Base-by-base conservation (phyloP, 371 early-diverging fungal species). In the Synchytrium microbalum region DNA sequence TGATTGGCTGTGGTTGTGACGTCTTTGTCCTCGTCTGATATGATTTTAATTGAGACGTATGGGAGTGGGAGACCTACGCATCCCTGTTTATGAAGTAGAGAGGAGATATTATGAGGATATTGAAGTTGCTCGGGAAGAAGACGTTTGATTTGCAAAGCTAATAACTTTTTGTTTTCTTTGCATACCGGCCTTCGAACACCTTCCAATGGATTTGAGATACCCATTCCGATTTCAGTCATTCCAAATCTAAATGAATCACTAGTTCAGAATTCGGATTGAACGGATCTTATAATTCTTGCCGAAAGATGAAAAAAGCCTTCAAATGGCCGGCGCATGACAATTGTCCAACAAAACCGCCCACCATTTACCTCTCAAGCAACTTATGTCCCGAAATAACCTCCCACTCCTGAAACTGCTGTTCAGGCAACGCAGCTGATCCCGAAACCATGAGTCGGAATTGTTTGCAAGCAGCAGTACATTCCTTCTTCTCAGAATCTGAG, bases 151-250 rank as follows among this genome's bases (percentile, higher is more conserved):
- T n/a, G n/a, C n/a, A 38, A 38, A 19, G 46, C 46, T 19, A 19
- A 38, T 19, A 38, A 38, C 19, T 19, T 19, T 10, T 19, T 38
- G 46, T 19, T 19, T 38, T 38, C 46, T 38, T 10, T 38, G 46
- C 46, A 10, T 38, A 38, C 83, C 66, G 82, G 77, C 2, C 76
- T 68, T 32, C 87, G 77, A 31, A 77, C 71, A 1, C 75, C 71
- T 16, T 73, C 69, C 64, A 77, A 80, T 2, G 75, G 81, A 70
- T 90, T 88, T 54, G 88, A 85, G n/a, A 93, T 72, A 10, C 46
- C 46, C 92, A 93, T 92, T 29, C 93, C 93, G 54, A 90, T 87
- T 65, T 93, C 93, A 26, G 89, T 89, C 91, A 92, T 92, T 19
- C 92, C 92, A 56, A 74, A 72, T 38, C 46, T n/a, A n/a, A n/a